Conservation (phyloP, 2,329 filamentous ascomycete genomes). For the Chlorencoelia australis region DNA sequence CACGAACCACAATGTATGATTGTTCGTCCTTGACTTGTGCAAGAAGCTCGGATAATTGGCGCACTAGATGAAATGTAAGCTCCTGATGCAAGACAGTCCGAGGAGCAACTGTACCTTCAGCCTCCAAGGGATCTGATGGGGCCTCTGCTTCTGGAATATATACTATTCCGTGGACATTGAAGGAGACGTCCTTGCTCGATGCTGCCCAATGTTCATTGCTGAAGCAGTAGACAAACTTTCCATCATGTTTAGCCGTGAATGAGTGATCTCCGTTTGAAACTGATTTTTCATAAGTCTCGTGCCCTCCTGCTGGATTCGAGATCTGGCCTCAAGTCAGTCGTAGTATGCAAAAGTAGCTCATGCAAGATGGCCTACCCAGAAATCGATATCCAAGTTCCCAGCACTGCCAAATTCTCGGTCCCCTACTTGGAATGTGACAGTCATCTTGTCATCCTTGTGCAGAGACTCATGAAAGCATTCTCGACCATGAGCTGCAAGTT, state of each 20-base stretch:
- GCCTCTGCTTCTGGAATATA: constrained; percentile 87
- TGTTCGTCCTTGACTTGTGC: constrained; percentile 96
- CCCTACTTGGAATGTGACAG: constrained; percentile 94
- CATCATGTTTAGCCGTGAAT: constrained; percentile 76
- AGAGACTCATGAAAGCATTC: constrained; percentile 97
- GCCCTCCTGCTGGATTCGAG: constrained; percentile 63
- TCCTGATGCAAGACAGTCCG: background rate
- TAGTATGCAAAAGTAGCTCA: background rate
- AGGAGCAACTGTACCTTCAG: constrained; percentile 54
- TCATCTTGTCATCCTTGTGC: constrained; percentile 95
- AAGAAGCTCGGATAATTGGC: constrained; percentile 73
- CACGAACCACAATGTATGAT: constrained; percentile 88
- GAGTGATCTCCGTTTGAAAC: constrained; percentile 88
- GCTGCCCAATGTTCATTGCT: constrained; percentile 98
- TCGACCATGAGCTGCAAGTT: constrained; percentile 81
- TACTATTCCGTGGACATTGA: constrained; percentile 98
- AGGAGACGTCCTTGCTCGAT: constrained; percentile 93
- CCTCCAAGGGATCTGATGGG: constrained; percentile 78
- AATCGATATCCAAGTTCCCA: constrained; percentile 92
- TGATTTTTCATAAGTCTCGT: constrained; percentile 70
- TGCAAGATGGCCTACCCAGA: constrained; percentile 65
- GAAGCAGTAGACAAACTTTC: constrained; percentile 94
- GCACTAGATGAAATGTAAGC: constrained; percentile 45
- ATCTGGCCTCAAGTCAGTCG: constrained; percentile 42
- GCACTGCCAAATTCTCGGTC: constrained; percentile 92